These are phyloP conservation scores for Cochlearia excelsa DNA, from an alignment of 345 rosid genomes.

Conservation along the genomic window DNA sequence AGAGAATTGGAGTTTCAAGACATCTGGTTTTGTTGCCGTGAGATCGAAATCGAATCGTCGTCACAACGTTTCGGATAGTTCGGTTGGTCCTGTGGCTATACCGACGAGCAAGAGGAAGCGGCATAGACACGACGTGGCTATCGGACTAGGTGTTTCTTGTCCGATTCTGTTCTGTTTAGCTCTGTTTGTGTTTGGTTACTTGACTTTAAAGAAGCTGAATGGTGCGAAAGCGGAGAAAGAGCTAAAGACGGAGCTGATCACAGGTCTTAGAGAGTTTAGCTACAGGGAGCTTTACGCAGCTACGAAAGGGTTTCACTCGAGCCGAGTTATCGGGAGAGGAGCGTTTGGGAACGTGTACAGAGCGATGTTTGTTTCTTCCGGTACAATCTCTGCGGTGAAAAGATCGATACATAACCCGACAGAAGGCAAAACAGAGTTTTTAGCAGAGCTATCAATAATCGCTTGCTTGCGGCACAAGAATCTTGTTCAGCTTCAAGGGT, in stretches of 20 bases:
- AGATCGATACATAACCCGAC: slow-evolving; percentile 75
- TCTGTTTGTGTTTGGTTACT: slow-evolving; percentile 58
- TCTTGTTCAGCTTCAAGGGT: slow-evolving; percentile 79
- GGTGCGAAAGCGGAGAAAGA: slow-evolving; percentile 46
- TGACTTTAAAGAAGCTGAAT: slow-evolving; percentile 62
- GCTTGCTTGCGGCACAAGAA: slow-evolving; percentile 95
- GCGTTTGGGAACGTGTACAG: slow-evolving; percentile 88
- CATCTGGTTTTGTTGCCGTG: slow-evolving; percentile 58
- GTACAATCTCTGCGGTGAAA: slow-evolving; percentile 71
- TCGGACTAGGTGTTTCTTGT: slow-evolving; percentile 73
- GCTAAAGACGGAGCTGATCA: slow-evolving; percentile 60
- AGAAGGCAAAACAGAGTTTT: slow-evolving; percentile 82
- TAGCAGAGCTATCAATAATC: slow-evolving; percentile 78
- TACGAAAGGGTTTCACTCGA: slow-evolving; percentile 78
- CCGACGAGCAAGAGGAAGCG: slow-evolving; percentile 18
- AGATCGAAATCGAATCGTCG: slow-evolving; percentile 51
- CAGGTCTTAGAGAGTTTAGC: slow-evolving; percentile 68
- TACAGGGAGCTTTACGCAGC: slow-evolving; percentile 73
- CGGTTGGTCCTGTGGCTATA: slow-evolving; percentile 46
- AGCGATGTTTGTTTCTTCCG: slow-evolving; percentile 58
- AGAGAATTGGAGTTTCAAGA: slow-evolving; percentile 70
- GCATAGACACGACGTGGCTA: slow-evolving; percentile 44
- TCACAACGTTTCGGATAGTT: slow-evolving; percentile 77
- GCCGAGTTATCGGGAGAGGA: slow-evolving; percentile 77
- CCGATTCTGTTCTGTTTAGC: slow-evolving; percentile 68